Base-by-base conservation (phyloP, 352 stramenopile species). In the Phytopythium chamaehyphon region DNA sequence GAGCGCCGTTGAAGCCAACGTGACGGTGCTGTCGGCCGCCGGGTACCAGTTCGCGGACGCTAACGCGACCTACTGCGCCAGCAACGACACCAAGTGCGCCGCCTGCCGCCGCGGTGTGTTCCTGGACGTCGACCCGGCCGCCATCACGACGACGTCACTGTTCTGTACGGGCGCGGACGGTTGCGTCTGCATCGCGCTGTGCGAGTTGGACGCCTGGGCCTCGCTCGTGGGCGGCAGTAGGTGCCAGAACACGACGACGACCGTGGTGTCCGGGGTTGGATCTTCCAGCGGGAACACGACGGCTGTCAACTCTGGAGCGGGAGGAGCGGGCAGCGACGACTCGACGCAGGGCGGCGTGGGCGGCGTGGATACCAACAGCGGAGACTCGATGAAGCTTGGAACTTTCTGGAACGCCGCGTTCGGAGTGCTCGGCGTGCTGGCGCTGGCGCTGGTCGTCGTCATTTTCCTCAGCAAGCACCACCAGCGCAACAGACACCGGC, bases 21-120 rank as follows among this genome's bases (percentile, higher is more conserved):
- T 44, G 9, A 7, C 50, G 50, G 21, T 71, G 40, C 31, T 47
- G 0, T 24, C 23, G 2, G 39, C 24, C 5, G 16, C 36, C 1
- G 48, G 36, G 14, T 15, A 26, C 37, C 35, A 69, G 57, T 71
- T 71, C 24, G 47, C 53, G 52, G 62, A 61, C 0, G 48, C 55
- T 14, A 71, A 72, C 47, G 68, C 66, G 33, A 69, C 72, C 1
- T 83, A 83, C 46, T 83, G 72, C 51, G 51, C 73, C 33, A 37
- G 31, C 15, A 40, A 62, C 33, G 67, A 73, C 39, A 15, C 33
- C 2, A 54, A 48, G 45, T 60, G 54, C 54, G 23, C 51, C 15
- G 38, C 16, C 6, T 60, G 54, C 26, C 43, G 40, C 36, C 19
- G 21, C 46, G 39, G 31, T 8, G 21, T 42, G 38, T 55, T 55